A percentile compares a stretch with the other conserved stretches of the same genome.
Evolutionary conservation across 1,284 basidiomycete species (phyloP).

Genomic region (Naganishia cerealis): DNA sequence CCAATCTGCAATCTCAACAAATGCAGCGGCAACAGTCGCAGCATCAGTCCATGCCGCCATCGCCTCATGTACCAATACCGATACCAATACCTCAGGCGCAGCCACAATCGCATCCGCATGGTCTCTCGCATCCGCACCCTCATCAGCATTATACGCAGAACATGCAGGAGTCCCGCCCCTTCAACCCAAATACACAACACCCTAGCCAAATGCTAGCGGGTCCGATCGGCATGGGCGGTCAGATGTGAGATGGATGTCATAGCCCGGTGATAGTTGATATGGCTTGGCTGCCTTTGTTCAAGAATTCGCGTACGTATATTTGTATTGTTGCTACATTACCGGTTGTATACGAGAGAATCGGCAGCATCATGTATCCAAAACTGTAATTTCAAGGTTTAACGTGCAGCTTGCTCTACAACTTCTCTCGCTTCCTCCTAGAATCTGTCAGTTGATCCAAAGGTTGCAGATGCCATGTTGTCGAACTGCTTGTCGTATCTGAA

Average conservation of each 20-base stretch:
- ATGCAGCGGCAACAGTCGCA: constrained; percentile 27
- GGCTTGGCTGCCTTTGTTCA: background rate
- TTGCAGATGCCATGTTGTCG: too few species aligned
- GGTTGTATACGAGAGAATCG: constrained; percentile 12
- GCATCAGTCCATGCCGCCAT: constrained; percentile 15
- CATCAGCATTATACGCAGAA: constrained; percentile 26
- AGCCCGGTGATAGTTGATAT: background rate
- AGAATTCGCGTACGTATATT: background rate
- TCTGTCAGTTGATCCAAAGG: too few species aligned
- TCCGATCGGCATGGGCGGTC: constrained; percentile 22
- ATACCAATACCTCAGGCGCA: too few species aligned
- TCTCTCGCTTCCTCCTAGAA: too few species aligned
- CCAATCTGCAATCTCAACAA: constrained; percentile 19
- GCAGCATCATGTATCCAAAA: constrained; percentile 3
- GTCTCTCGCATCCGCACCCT: constrained; percentile 8
- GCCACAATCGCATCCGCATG: background rate
- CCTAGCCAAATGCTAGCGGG: constrained; percentile 16
- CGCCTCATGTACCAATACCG: constrained; percentile 4
- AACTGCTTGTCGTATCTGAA: too few species aligned
- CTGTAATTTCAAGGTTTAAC: background rate
- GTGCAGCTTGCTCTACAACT: background rate
- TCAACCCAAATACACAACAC: constrained; percentile 7
- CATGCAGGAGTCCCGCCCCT: constrained; percentile 15
- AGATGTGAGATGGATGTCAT: background rate
- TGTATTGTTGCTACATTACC: background rate